Conservation (phyloP, 2,329 filamentous ascomycete genomes). For the Aureobasidium mangrovei region DNA sequence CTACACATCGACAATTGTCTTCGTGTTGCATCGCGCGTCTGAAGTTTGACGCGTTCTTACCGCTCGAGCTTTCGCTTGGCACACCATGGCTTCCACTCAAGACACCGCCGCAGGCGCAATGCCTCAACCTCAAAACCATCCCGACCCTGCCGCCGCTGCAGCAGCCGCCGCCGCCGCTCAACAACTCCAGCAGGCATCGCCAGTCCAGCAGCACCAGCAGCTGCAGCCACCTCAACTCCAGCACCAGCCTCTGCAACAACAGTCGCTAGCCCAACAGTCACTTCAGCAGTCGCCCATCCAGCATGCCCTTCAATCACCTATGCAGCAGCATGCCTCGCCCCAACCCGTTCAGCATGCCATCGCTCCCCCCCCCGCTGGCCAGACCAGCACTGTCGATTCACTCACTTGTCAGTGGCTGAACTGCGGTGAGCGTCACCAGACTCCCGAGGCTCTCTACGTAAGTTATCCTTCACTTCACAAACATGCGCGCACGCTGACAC, state of each 20-base stretch:
- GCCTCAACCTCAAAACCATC: not conserved
- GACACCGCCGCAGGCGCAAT: not conserved
- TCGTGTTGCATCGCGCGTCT: not conserved
- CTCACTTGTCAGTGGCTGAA: slow-evolving; percentile 53
- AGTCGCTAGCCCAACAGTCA: slow-evolving; percentile 1
- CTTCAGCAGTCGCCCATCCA: slow-evolving; percentile 11
- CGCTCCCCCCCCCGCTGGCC: slow-evolving; percentile 19
- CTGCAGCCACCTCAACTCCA: not conserved
- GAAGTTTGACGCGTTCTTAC: not conserved
- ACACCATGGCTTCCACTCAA: not conserved
- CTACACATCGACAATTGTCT: not conserved
- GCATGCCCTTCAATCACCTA: slow-evolving; percentile 9
- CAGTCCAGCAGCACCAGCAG: slow-evolving; percentile 7
- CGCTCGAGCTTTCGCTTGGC: not conserved
- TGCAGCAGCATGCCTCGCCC: slow-evolving; percentile 15
- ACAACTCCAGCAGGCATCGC: slow-evolving; percentile 10
- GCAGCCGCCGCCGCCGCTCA: slow-evolving; percentile 11
- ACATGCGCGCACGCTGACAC: slow-evolving; percentile 15
- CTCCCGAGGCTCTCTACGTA: slow-evolving; percentile 55
- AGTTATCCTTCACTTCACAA: slow-evolving; percentile 21
- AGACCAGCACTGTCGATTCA: slow-evolving; percentile 33
- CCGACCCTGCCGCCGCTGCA: slow-evolving; percentile 4
- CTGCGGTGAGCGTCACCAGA: slow-evolving; percentile 51
- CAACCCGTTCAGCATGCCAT: slow-evolving; percentile 13
- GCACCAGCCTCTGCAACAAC: slow-evolving; percentile 10